Evolutionary conservation across 2,329 filamentous ascomycete species (phyloP), one percentile per base, ranked within the genome.

Genomic region (Fusarium denticulatum): DNA sequence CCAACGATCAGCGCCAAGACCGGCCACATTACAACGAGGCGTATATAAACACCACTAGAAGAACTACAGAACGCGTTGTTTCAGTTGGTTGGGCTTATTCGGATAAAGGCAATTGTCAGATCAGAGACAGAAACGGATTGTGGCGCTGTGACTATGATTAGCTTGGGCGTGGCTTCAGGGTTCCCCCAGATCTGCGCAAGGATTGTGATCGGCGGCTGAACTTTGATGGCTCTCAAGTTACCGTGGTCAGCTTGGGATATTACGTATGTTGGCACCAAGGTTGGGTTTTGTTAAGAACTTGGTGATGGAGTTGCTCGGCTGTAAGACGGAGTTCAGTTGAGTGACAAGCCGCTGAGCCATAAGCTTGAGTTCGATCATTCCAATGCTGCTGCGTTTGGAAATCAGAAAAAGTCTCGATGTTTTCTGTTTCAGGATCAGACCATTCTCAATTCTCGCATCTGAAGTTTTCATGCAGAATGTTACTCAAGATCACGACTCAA

Each of bases 101-200:
- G 22, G 32, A 30, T 20, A 39, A 37, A 49, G 46, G 4, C 20
- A 40, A 28, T 22, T 34, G 60, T 22, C 26, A 43, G 30, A 50
- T 53, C 45, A 20, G 34, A 20, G 32, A 50, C 53, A 64, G 37
- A 71, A 58, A 28, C 64, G 28, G 53, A 71, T 11, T 30, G 28
- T 64, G 61, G 58, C 66, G 66, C 13, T 39, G 18, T 6, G 3
- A 13, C 53, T 30, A 52, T 7, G 22, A 56, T 43, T 6, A 4
- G 28, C 2, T 6, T 16, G 11, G 24, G 6, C 11, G 56, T 62
- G 28, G 42, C 22, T 32, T 22, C 18, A 39, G 24, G 50, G 20
- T 45, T 13, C 6, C 18, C 32, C 39, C 22, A n/a, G 43, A 66
- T 64, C 40, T 53, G 46, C 39, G 3, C 2, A 18, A 62, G 50